Conservation (phyloP, 768 basidiomycete genomes). For the Pilatotrama ljubarskyi region DNA sequence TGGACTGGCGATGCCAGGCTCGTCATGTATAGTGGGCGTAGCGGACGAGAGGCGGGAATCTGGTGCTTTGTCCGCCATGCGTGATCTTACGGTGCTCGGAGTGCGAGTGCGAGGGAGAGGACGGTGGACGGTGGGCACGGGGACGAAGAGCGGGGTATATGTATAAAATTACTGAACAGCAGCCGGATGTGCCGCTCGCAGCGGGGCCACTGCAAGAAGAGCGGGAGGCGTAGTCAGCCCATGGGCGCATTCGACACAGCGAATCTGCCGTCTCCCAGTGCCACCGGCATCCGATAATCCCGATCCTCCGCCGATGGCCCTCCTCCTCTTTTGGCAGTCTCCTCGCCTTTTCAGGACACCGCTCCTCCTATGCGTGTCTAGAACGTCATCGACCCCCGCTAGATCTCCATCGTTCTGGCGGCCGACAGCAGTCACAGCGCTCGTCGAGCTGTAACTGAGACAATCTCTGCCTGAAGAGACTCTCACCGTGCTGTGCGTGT, state of each 20-base stretch:
- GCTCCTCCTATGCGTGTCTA: not conserved
- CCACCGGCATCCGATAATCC: not conserved
- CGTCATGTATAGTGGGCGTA: constrained; percentile 14
- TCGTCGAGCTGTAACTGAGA: too few species aligned
- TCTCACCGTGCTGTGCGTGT: too few species aligned
- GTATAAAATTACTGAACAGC: not conserved
- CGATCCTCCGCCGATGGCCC: not conserved
- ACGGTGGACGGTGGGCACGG: not conserved
- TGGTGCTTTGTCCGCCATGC: not conserved
- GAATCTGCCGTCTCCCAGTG: not conserved
- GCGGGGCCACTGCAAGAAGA: not conserved
- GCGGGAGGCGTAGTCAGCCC: not conserved
- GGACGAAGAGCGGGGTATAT: not conserved
- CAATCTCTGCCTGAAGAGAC: too few species aligned
- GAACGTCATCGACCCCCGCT: not conserved
- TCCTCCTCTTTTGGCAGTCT: not conserved
- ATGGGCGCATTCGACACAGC: not conserved
- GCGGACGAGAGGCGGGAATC: constrained; percentile 8
- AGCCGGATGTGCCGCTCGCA: constrained; percentile 1
- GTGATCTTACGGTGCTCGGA: not conserved
- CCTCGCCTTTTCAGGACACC: not conserved
- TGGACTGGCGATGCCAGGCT: constrained; percentile 8
- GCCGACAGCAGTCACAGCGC: too few species aligned
- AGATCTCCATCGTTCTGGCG: too few species aligned
- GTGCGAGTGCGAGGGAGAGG: not conserved